These are phyloP conservation scores for Phalaenopsis aphrodite DNA, from an alignment of 106 monocot genomes.

Conservation along the genomic window DNA sequence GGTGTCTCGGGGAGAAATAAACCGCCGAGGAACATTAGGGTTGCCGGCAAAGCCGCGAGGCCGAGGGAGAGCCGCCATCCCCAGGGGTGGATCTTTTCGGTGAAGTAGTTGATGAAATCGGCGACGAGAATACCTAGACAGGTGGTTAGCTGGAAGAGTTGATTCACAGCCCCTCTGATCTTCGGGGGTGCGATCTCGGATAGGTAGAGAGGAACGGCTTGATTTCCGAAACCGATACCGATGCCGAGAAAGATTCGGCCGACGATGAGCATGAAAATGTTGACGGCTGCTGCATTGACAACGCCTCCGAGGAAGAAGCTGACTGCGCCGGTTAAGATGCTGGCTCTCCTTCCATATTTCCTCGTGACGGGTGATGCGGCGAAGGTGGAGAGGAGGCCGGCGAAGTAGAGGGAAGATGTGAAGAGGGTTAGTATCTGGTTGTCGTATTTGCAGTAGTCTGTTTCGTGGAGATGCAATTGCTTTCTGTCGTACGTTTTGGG, in stretches of 20 bases:
- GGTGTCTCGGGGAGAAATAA: constrained; percentile 44
- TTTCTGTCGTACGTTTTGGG: constrained; percentile 35
- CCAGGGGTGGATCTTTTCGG: constrained; percentile 51
- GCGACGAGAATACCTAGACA: constrained; percentile 46
- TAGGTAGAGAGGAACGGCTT: constrained; percentile 65
- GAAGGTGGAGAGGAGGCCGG: constrained; percentile 53
- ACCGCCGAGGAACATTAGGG: constrained; percentile 50
- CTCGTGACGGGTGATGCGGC: constrained; percentile 43
- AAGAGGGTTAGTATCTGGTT: constrained; percentile 60
- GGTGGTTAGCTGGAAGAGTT: constrained; percentile 53
- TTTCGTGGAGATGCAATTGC: constrained; percentile 36
- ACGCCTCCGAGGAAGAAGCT: constrained; percentile 46
- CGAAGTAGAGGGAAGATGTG: constrained; percentile 59
- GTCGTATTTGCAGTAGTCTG: constrained; percentile 64
- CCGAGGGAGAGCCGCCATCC: constrained; percentile 70
- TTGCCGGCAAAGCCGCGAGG: constrained; percentile 39
- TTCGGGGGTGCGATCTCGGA: constrained; percentile 58
- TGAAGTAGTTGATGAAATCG: constrained; percentile 59
- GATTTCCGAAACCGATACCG: constrained; percentile 54
- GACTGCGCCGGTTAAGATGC: constrained; percentile 38
- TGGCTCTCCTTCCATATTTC: constrained; percentile 34
- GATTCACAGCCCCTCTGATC: constrained; percentile 53
- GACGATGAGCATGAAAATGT: constrained; percentile 49
- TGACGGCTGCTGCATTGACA: constrained; percentile 37
- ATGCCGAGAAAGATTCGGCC: constrained; percentile 51